These are phyloP conservation scores for Pleurotus pulmonarius DNA, from an alignment of 768 basidiomycete genomes.

Conservation along the genomic window DNA sequence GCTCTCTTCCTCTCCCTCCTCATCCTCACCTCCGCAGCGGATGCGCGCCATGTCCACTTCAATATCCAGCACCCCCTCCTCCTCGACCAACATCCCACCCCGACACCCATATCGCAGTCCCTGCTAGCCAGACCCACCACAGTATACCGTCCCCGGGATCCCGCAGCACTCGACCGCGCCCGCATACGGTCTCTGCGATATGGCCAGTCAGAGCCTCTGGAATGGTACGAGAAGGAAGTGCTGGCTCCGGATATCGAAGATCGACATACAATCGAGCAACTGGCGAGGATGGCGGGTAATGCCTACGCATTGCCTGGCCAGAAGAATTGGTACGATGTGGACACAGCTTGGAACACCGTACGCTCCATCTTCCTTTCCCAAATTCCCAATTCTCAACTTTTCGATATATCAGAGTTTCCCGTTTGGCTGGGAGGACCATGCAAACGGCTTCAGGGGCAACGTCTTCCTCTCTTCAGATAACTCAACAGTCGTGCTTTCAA, in stretches of 20 bases:
- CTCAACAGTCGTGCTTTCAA: constrained; percentile 78
- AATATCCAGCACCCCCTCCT: not conserved
- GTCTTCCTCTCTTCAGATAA: constrained; percentile 80
- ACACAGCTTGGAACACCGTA: constrained; percentile 66
- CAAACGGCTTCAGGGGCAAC: constrained; percentile 85
- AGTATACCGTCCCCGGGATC: constrained; percentile 58
- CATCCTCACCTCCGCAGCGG: not conserved
- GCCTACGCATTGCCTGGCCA: constrained; percentile 77
- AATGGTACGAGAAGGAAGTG: constrained; percentile 69
- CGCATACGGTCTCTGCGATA: constrained; percentile 47
- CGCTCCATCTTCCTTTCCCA: constrained; percentile 9
- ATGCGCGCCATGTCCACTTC: not conserved
- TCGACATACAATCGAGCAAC: constrained; percentile 71
- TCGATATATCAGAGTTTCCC: constrained; percentile 60
- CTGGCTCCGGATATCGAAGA: constrained; percentile 78
- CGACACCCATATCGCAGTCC: constrained; percentile 5
- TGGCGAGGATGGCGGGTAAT: constrained; percentile 87
- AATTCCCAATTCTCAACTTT: constrained; percentile 9
- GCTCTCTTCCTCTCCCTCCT: constrained; percentile 5
- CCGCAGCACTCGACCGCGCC: constrained; percentile 45
- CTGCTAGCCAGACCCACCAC: constrained; percentile 50
- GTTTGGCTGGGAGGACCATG: constrained; percentile 66
- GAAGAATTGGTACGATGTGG: constrained; percentile 81
- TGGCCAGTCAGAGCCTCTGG: constrained; percentile 45
- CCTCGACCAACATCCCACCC: not conserved